Conservation (phyloP, 1,139 yeast species). For the Candida sp. region DNA sequence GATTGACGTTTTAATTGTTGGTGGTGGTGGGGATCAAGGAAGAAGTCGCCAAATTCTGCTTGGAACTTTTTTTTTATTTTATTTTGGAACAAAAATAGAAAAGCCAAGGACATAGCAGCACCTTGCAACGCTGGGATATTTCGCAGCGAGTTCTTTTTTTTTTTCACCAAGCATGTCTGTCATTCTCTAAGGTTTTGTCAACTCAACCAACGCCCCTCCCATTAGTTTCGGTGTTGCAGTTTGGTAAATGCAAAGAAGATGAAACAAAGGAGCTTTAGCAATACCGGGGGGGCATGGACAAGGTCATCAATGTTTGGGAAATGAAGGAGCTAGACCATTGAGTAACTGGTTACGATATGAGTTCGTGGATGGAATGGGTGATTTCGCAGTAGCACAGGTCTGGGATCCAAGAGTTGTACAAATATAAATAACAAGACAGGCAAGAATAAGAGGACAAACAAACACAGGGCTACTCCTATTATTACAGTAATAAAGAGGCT, state of each 20-base stretch:
- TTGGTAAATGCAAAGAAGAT: not conserved
- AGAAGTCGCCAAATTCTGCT: not conserved
- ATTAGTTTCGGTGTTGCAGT: not conserved
- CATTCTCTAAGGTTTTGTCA: not conserved
- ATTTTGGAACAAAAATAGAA: not conserved
- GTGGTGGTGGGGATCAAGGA: not conserved
- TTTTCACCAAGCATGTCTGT: not conserved
- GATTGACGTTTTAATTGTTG: not conserved
- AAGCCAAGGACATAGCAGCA: not conserved
- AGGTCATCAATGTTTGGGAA: not conserved
- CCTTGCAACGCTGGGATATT: not conserved
- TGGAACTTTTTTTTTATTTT: not conserved
- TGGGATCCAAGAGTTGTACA: not conserved
- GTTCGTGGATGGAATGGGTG: not conserved
- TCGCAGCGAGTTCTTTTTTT: no score
- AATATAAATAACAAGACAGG: not conserved
- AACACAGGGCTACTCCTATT: not conserved
- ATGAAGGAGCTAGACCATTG: not conserved
- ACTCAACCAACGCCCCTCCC: not conserved
- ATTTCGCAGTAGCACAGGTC: not conserved
- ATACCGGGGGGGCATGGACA: not conserved
- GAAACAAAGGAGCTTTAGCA: not conserved
- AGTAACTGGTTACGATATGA: not conserved
- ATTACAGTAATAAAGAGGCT: not conserved
- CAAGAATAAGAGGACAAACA: not conserved